Base-by-base conservation (phyloP, 1,284 basidiomycete genomes). In the Trametes versicolor region DNA sequence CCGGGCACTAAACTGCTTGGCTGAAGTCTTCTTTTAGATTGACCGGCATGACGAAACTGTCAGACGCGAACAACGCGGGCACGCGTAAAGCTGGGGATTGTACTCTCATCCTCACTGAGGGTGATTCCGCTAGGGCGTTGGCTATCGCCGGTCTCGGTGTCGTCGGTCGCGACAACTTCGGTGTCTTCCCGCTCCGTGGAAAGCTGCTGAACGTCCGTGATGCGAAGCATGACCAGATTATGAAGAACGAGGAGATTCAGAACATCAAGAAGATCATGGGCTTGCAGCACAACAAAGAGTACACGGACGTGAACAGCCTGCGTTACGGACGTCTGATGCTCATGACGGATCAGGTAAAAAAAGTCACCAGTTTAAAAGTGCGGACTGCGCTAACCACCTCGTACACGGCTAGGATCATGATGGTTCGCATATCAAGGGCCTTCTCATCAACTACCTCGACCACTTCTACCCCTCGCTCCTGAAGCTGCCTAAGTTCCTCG, bases 261-360 rank as follows among this genome's bases (percentile, higher is more conserved):
- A 93, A 94, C 71, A 96, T 99, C 85, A 98, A 97, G 86, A 95
- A 98, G 82, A 99, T 99, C 72, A 87, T 99, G 82, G 98, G 98
- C 23, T 80, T 99, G 64, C 96, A 98, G 78, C 96, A 98, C 76
- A 94, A 93, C 73, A 96, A 96, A 78, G 91, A 92, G 68, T 99
- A 99, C 78, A 82, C 81, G 27, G 87, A 86, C 59, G 81, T 87
- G 19, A 82, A 85, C 54, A 92, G 87, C 70, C 80, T 99, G 75
- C 90, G 98, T 27, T 99, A 99, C 74, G 98, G 98, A 1, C 90
- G 92, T 63, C 79, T 99, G 65, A 99, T 99, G 98, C 96, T 99
- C 75, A 99, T 99, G 98, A 97, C 98, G 15, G 98, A 99, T 91
- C 97, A 99, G 87, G 95, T 58, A 60, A 15, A 23, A 9, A 60